These are phyloP conservation scores for Fusarium secorum DNA, from an alignment of 2,329 filamentous ascomycete species.

Conservation along the genomic window DNA sequence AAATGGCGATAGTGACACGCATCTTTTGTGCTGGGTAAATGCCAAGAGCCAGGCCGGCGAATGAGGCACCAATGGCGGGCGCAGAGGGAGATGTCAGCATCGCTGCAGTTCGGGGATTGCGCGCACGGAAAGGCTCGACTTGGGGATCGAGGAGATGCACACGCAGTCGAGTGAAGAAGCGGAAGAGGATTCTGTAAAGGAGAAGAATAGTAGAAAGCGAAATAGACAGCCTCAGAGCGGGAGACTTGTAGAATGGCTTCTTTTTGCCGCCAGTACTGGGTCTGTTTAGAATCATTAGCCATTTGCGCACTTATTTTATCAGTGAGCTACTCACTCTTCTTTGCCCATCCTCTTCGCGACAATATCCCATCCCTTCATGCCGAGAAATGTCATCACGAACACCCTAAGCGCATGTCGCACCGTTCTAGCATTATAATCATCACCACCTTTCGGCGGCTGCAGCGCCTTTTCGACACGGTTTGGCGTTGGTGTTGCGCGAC, in stretches of 20 bases:
- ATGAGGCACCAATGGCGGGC: constrained; percentile 86
- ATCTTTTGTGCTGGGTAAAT: constrained; percentile 72
- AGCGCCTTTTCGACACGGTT: constrained; percentile 58
- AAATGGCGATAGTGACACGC: constrained; percentile 83
- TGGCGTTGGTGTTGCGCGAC: constrained; percentile 63
- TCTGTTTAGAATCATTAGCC: constrained; percentile 29
- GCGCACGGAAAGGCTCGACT: constrained; percentile 79
- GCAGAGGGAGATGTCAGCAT: constrained; percentile 84
- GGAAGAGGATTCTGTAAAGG: constrained; percentile 86
- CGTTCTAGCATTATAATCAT: constrained; percentile 75
- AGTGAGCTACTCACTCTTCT: constrained; percentile 52
- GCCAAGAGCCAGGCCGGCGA: constrained; percentile 84
- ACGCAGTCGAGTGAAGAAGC: constrained; percentile 84
- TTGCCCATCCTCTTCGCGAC: constrained; percentile 58
- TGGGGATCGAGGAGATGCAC: constrained; percentile 80
- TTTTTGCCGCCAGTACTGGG: constrained; percentile 50
- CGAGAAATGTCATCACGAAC: constrained; percentile 69
- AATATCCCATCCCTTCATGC: constrained; percentile 69
- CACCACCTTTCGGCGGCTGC: constrained; percentile 50
- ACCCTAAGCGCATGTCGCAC: constrained; percentile 75
- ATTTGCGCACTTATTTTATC: not conserved
- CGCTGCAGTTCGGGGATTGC: constrained; percentile 79
- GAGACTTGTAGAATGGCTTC: constrained; percentile 67
- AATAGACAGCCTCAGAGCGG: constrained; percentile 78
- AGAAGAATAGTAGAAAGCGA: constrained; percentile 87